Base-by-base conservation (phyloP, 208 protist genomes). In the Trypanosomatidae sp. region DNA sequence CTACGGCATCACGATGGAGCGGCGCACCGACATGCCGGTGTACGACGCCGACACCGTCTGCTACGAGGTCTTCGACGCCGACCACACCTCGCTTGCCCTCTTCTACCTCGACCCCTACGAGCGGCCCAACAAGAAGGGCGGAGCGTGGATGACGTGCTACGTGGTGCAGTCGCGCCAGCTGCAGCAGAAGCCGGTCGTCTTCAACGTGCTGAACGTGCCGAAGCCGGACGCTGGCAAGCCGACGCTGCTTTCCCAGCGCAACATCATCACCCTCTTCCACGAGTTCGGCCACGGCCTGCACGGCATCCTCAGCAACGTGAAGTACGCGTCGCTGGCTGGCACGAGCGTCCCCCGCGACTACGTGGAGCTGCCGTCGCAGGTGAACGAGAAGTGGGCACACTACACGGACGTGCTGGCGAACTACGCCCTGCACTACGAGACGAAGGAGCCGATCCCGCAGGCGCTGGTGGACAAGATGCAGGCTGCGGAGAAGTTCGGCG, bases 351-450 rank as follows among this genome's bases (percentile, higher is more conserved):
- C 90, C 6, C 83, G 84, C 59, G 89, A 96, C 73, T 91, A 91
- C 50, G 80, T 94, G 9, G 89, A 96, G 86, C 80, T 91, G 53
- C 89, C 91, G 7, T 94, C 89, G 55, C 91, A 95, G 83, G 78
- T 92, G 65, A 90, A 92, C 74, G 86, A 93, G 77, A 85, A 93
- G 66, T 93, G 86, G 87, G 80, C 77, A 15, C 84, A 76, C 49
- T 49, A 91, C 79, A 50, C 79, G 15, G 9, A 50, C 10, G 90
- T 88, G 39, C 79, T 95, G 43, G 33, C 76, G 52, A 69, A 83
- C 74, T 80, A 92, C 64, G 90, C 86, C 4, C 46, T 78, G 10
- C 90, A 89, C 81, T 79, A 87, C 72, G 60, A 85, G 67, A 95
- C 81, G 15, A 70, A 80, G 33, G 76, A 86, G 52, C 66, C 77